phyloP scores from a whole-genome alignment of 2,329 filamentous ascomycete genomes.

The Talaromyces albobiverticillius region DNA sequence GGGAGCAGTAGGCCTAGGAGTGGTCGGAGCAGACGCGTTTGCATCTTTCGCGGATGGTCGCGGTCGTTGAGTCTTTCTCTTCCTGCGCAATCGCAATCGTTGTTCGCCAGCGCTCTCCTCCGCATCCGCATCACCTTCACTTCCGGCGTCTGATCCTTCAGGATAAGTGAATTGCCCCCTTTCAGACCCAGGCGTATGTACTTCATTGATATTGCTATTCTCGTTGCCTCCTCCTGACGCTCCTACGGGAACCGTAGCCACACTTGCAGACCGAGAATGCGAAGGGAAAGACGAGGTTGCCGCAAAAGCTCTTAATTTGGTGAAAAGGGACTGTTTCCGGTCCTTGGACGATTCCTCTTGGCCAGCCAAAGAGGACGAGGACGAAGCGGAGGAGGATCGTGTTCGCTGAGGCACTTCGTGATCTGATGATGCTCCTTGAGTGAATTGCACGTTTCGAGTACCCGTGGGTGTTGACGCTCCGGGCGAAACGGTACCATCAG shows the following conservation, averaged over 20 bases:
- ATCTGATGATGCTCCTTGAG: slow-evolving; percentile 52
- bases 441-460: slow-evolving; percentile 74
- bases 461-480: slow-evolving; percentile 39
- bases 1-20: slow-evolving; percentile 50
- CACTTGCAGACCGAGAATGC: slow-evolving; percentile 51
- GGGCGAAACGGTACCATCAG: background rate
- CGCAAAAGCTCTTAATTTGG: slow-evolving; percentile 72
- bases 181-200: slow-evolving; percentile 49
- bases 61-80: slow-evolving; percentile 64
- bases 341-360: slow-evolving; percentile 57
- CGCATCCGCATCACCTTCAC: slow-evolving; percentile 73
- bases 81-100: slow-evolving; percentile 54
- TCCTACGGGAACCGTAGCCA: slow-evolving; percentile 39
- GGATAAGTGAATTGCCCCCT: slow-evolving; percentile 51
- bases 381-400: slow-evolving; percentile 47
- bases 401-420: slow-evolving; percentile 46
- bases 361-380: slow-evolving; percentile 63
- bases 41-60: slow-evolving; percentile 54
- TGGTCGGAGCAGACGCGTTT: slow-evolving; percentile 63
- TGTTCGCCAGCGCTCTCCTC: slow-evolving; percentile 83
- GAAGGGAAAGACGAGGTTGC: slow-evolving; percentile 50
- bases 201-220: slow-evolving; percentile 30
- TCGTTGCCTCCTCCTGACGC: slow-evolving; percentile 30
- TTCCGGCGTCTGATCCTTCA: slow-evolving; percentile 57
- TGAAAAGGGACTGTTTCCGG: slow-evolving; percentile 66